phyloP scores from a whole-genome alignment of 2,329 filamentous ascomycete genomes.

The Clarireedia hainanense region DNA sequence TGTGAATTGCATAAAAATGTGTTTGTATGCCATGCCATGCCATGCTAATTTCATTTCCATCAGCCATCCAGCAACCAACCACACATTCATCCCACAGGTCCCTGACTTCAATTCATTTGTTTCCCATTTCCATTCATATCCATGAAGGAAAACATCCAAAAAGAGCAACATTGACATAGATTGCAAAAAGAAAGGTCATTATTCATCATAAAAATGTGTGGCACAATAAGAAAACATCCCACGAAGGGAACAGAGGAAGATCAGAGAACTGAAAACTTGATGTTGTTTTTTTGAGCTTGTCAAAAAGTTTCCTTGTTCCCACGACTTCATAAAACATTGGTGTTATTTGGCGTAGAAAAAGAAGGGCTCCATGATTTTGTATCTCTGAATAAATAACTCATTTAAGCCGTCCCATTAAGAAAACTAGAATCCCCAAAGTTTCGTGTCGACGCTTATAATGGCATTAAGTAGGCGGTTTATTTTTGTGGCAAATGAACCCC shows the following conservation, averaged over 20 bases:
- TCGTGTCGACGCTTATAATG: slow-evolving; percentile 22
- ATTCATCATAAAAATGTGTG: slow-evolving; percentile 8
- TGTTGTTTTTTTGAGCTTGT: not conserved
- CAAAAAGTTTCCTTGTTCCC: slow-evolving; percentile 4
- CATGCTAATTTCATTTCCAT: not conserved
- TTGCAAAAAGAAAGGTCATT: slow-evolving; percentile 4
- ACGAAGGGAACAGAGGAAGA: not conserved
- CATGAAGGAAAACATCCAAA: not conserved
- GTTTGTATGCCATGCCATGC: not conserved
- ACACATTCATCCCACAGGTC: not conserved
- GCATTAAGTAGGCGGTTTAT: slow-evolving; percentile 25
- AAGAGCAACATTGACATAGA: slow-evolving; percentile 1
- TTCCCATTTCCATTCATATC: not conserved
- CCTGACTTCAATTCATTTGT: too few relatives aligned
- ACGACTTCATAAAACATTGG: slow-evolving; percentile 6
- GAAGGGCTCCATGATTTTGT: slow-evolving; percentile 2
- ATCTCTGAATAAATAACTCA: slow-evolving; percentile 7
- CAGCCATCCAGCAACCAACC: not conserved
- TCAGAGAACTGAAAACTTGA: not conserved
- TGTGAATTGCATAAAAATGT: not conserved
- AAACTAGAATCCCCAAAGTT: slow-evolving; percentile 1
- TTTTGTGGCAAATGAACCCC: slow-evolving; percentile 10
- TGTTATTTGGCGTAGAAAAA: not conserved
- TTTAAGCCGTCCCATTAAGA: slow-evolving; percentile 9
- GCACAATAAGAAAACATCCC: not conserved